Evolutionary conservation across 2,329 filamentous ascomycete genomes (phyloP).

Genomic region (Aureobasidium uvarum): DNA sequence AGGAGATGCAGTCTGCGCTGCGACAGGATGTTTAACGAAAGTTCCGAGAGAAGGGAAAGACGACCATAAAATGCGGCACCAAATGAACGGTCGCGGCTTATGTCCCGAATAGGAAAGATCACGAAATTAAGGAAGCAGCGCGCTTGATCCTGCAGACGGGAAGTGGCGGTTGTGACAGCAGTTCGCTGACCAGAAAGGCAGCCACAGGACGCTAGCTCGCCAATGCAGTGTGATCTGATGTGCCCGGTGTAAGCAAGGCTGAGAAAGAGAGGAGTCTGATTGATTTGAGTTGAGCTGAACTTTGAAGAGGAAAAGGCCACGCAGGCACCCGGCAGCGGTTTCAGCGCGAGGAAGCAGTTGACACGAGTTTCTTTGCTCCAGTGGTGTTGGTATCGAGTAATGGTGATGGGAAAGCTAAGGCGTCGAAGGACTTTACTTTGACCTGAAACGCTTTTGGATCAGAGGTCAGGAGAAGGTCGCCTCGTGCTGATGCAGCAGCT

Average conservation of each 20-base stretch:
- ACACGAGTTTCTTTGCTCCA: constrained; percentile 11
- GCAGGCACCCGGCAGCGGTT: background rate
- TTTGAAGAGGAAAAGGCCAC: background rate
- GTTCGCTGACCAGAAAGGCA: background rate
- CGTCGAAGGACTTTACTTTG: constrained; percentile 16
- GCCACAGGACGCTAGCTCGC: constrained; percentile 1
- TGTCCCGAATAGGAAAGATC: background rate
- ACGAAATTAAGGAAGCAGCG: background rate
- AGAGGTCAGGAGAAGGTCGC: constrained; percentile 1
- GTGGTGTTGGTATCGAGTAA: background rate
- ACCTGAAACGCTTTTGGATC: background rate
- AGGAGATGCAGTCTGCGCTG: background rate
- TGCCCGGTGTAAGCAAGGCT: constrained; percentile 24
- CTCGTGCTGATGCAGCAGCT: background rate
- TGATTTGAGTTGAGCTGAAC: background rate
- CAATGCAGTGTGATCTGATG: constrained; percentile 14
- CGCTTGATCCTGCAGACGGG: background rate
- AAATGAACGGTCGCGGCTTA: background rate
- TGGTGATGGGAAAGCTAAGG: constrained; percentile 9
- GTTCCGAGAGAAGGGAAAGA: background rate
- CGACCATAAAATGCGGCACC: background rate
- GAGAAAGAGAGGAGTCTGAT: background rate
- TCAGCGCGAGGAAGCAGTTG: background rate
- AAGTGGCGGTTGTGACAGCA: background rate
- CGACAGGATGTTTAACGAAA: background rate